Conservation (phyloP, 2,329 filamentous ascomycete genomes). For the Exophiala sideris region DNA sequence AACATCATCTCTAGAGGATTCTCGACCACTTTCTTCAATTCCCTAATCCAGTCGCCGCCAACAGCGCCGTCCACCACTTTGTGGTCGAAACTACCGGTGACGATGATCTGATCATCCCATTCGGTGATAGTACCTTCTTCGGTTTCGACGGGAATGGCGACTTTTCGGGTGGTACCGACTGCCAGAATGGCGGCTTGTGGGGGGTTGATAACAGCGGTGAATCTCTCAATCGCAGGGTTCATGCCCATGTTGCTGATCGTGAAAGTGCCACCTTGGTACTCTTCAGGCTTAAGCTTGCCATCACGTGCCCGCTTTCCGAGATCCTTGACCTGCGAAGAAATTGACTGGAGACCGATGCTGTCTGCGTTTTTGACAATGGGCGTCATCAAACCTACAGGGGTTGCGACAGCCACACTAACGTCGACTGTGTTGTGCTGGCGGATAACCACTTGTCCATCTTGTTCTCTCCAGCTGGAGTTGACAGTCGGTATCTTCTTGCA, state of each 20-base stretch:
- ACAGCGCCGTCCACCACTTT: conserved; percentile 97
- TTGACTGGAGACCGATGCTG: conserved; percentile 78
- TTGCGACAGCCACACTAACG: conserved; percentile 92
- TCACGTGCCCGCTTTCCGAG: conserved; percentile 94
- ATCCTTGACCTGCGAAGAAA: conserved; percentile 89
- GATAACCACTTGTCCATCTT: conserved; percentile 73
- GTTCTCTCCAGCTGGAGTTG: conserved; percentile 88
- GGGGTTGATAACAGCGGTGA: conserved; percentile 98
- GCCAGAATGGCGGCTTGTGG: conserved; percentile 94
- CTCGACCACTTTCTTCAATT: conserved; percentile 96
- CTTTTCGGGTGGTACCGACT: conserved; percentile 92
- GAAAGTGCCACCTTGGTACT: conserved; percentile 98
- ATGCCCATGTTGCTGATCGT: conserved; percentile 99
- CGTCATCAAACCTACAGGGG: conserved; percentile 90
- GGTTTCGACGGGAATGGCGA: conserved; percentile 78
- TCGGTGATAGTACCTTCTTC: conserved; percentile 78
- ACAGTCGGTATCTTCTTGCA: conserved; percentile 91
- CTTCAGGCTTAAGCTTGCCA: conserved; percentile 97
- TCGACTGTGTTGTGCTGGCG: conserved; percentile 91
- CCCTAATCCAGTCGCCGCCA: conserved; percentile 92
- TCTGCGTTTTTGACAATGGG: conserved; percentile 92
- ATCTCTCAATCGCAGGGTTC: conserved; percentile 93
- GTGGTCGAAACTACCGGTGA: conserved; percentile 97
- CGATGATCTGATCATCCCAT: conserved; percentile 96
- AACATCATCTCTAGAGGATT: conserved; percentile 93